Evolutionary conservation across 2,329 filamentous ascomycete species (phyloP).

Genomic region (Colletotrichum simmondsii): DNA sequence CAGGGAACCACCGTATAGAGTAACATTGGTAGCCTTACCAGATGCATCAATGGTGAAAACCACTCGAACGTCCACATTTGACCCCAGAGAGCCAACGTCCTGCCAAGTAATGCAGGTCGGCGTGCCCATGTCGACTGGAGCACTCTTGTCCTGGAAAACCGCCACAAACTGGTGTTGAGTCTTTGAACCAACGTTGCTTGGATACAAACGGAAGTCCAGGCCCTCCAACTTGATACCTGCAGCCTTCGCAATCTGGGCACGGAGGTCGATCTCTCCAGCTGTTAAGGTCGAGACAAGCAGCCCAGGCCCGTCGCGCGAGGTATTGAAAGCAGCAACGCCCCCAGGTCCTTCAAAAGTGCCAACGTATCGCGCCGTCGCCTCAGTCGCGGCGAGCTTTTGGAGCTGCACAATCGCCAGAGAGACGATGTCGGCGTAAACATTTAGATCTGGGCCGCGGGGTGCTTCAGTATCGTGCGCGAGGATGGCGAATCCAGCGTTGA

Average conservation of each 20-base stretch:
- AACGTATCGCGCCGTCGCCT: conserved; percentile 34
- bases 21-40: not conserved
- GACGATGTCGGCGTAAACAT: conserved; percentile 46
- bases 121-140: conserved; percentile 43
- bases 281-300: conserved; percentile 38
- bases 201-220: conserved; percentile 45
- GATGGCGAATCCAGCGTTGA: conserved; percentile 45
- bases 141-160: conserved; percentile 44
- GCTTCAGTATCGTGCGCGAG: conserved; percentile 44
- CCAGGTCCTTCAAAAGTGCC: conserved; percentile 26
- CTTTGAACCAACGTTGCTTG: conserved; percentile 40
- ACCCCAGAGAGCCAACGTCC: conserved; percentile 16
- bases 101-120: conserved; percentile 47
- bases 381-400: conserved; percentile 30
- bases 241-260: conserved; percentile 33
- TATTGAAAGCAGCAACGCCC: conserved; percentile 3
- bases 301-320: conserved; percentile 38
- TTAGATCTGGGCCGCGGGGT: conserved; percentile 41
- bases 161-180: conserved; percentile 41
- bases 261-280: conserved; percentile 35
- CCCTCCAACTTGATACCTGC: conserved; percentile 36
- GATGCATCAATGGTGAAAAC: conserved; percentile 4
- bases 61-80: not conserved
- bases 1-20: not conserved
- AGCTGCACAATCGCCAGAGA: conserved; percentile 38